Evolutionary conservation across 2,329 filamentous ascomycete species (phyloP), one percentile per base, ranked within the genome.

Genomic region (Colletotrichum sidae): DNA sequence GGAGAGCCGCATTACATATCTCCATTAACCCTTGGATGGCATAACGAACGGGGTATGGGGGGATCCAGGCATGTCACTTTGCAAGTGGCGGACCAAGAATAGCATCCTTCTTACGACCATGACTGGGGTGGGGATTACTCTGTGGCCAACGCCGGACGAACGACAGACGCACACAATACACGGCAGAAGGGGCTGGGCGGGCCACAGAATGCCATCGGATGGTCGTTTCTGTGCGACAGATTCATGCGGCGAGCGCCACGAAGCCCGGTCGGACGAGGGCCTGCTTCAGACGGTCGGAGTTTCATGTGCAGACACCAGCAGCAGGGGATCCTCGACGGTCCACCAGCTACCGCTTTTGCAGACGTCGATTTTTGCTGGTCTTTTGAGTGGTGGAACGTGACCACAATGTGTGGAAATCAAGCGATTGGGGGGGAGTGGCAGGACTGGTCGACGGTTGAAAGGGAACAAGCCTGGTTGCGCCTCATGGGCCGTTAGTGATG

Each of bases 271-370:
- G 42, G 58, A 63, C 58, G 62, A 62, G 58, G 63, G 47, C 46
- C 12, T 62, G 63, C 47, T 62, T 65, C 63, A 65, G 63, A 65
- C 63, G 58, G 58, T 53, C 13, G 63, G 52, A 49, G 63, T 65
- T 65, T 65, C 63, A 65, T 57, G 53, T 65, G 8, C 38, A 37
- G 47, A 39, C 62, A 55, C 58, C 47, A 49, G 10, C 33, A 49
- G 34, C 49, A 38, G 44, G 50, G 50, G 51, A 45, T 60, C 42
- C 56, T 25, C 39, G 38, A 25, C 33, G 37, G 25, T 4, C 25
- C 25, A 25, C 25, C 4, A 25, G 25, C 25, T 25, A 25, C 25
- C 25, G 25, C 25, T 4, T 25, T 25, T 25, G 3, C 25, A 25
- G 25, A 25, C 25, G 25, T 25, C 1, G 25, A 25, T 5, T 25